Percentiles rank a stretch among this genome's conserved stretches.
These are phyloP conservation scores for Chlamydomonas asymmetrica DNA, from an alignment of 139 green algal genomes.

Conservation along the genomic window DNA sequence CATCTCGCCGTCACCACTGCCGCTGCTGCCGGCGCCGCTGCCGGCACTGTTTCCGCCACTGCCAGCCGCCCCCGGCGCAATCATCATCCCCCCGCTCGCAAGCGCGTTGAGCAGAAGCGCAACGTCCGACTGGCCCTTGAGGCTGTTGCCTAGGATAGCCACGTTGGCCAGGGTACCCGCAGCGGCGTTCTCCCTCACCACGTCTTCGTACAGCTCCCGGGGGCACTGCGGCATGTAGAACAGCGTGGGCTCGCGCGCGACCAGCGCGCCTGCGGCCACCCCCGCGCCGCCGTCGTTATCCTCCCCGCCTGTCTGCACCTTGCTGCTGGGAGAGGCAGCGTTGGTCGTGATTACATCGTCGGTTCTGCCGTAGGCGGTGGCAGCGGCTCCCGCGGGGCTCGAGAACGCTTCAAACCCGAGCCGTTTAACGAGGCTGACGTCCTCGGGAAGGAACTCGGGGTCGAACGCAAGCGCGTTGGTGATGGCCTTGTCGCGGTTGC, in stretches of 20 bases:
- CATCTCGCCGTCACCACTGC: neutral
- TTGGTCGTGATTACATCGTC: neutral
- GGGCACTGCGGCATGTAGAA: conserved; percentile 28
- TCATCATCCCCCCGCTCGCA: neutral
- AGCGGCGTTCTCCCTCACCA: conserved; percentile 8
- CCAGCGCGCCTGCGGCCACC: neutral
- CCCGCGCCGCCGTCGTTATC: neutral
- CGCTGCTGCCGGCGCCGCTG: neutral
- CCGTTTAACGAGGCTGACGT: neutral
- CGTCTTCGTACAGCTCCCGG: conserved; percentile 19
- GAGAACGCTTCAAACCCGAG: neutral
- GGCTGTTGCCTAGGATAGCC: conserved; percentile 26
- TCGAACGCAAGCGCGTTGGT: neutral
- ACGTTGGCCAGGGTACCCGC: conserved; percentile 15
- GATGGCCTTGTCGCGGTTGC: too few species aligned
- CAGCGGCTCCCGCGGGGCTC: neutral
- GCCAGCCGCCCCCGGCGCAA: neutral
- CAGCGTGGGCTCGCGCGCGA: conserved; percentile 6
- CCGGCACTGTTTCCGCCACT: neutral
- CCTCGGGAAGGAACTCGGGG: neutral
- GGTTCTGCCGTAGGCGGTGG: neutral
- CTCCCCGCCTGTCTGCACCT: neutral
- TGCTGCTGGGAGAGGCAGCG: neutral
- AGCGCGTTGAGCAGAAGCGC: conserved; percentile 14
- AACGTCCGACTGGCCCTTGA: conserved; percentile 6